These are phyloP conservation scores for Gigaspora rosea DNA, from an alignment of 192 early-diverging fungal species.

Conservation along the genomic window DNA sequence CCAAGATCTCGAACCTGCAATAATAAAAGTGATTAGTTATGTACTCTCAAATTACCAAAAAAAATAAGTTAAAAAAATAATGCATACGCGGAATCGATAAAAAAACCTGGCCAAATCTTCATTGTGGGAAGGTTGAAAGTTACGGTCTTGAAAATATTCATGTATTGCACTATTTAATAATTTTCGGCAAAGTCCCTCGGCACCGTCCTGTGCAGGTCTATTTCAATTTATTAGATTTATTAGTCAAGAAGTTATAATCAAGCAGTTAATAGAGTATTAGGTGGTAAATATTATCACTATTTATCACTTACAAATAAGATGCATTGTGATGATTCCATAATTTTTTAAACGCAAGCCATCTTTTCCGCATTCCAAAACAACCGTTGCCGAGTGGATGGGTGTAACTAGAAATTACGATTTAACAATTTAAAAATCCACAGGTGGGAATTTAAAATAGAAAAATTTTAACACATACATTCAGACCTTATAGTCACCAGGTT, in stretches of 20 bases:
- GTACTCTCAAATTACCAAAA: background rate
- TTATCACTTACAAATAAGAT: background rate
- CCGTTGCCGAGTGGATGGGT: background rate
- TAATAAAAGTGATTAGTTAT: background rate
- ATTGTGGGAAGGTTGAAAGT: background rate
- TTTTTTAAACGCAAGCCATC: slow-evolving; percentile 18
- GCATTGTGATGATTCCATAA: slow-evolving; percentile 15
- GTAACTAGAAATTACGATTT: background rate
- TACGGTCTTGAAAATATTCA: slow-evolving; percentile 6
- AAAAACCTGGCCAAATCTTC: slow-evolving; percentile 25
- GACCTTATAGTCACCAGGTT: background rate
- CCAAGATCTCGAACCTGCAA: slow-evolving; percentile 23
- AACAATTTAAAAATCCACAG: too few species aligned
- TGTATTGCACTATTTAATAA: slow-evolving; percentile 4
- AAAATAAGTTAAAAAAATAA: background rate
- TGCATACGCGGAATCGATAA: slow-evolving; percentile 9
- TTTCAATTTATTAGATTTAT: background rate
- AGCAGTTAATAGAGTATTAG: background rate
- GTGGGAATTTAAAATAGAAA: background rate
- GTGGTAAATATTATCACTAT: background rate
- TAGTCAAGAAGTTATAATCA: too few species aligned
- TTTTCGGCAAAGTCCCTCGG: background rate
- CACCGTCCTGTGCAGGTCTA: background rate
- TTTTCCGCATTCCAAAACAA: slow-evolving; percentile 34
- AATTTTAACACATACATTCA: background rate